Percentiles rank a stretch among this genome's conserved stretches.
Evolutionary conservation across 148 eudicot genomes (phyloP).

Genomic region (Vaccinium myrtillus): DNA sequence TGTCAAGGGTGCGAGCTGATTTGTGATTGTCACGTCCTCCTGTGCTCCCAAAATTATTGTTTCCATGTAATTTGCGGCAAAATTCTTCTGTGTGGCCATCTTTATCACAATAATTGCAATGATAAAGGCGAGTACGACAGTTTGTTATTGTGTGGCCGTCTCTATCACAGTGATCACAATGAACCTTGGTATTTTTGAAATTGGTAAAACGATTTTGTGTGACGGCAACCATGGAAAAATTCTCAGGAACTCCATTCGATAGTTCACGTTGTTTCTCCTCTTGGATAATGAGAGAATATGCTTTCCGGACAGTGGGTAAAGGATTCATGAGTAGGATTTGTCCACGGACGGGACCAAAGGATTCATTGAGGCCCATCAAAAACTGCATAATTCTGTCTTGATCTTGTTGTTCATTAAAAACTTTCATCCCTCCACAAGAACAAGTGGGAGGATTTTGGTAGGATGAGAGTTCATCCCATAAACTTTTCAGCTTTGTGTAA

Average conservation of each 20-base stretch:
- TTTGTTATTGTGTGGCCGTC: constrained; percentile 13
- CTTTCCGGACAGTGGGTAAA: constrained; percentile 14
- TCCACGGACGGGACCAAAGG: not conserved
- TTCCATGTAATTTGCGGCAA: not conserved
- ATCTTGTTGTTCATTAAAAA: not conserved
- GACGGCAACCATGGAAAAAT: not conserved
- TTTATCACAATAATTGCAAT: not conserved
- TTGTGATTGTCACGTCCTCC: not conserved
- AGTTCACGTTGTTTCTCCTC: constrained; percentile 2
- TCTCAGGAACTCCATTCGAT: not conserved
- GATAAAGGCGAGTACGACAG: constrained; percentile 4
- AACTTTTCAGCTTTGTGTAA: not conserved
- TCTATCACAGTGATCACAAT: constrained; percentile 8
- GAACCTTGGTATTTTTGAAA: not conserved
- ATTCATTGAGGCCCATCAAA: not conserved
- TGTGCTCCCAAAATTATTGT: not conserved
- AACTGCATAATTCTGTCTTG: constrained; percentile 8
- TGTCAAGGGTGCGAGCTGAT: not conserved
- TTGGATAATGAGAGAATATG: constrained; percentile 8
- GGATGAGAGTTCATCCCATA: not conserved
- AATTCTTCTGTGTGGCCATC: not conserved
- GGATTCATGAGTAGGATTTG: constrained; percentile 16
- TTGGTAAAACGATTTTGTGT: not conserved
- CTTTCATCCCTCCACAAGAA: not conserved
- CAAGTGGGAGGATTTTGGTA: not conserved